Conservation (phyloP, 2,329 filamentous ascomycete species). For the Septoria linicola region DNA sequence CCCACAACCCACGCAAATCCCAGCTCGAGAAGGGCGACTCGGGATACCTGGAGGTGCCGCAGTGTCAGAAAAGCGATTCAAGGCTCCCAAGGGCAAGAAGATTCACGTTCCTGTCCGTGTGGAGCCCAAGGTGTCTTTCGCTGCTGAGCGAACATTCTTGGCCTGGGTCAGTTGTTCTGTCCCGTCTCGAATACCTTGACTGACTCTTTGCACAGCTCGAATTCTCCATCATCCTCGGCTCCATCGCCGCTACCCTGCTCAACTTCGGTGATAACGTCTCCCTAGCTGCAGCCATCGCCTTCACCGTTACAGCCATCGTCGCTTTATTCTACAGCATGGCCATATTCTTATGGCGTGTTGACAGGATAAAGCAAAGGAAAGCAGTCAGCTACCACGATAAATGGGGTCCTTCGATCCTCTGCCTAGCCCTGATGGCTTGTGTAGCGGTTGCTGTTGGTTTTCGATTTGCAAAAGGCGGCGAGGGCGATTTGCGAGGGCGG, state of each 20-base stretch:
- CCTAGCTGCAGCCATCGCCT: constrained; percentile 63
- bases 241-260: constrained; percentile 78
- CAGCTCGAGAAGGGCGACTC: constrained; percentile 42
- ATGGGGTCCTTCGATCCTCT: constrained; percentile 78
- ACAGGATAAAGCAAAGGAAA: constrained; percentile 76
- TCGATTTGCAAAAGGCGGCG: constrained; percentile 60
- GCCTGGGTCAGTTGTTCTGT: constrained; percentile 67
- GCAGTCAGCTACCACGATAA: constrained; percentile 92
- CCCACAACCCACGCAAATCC: constrained; percentile 47
- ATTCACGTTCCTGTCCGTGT: constrained; percentile 96
- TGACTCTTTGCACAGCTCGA: too few species aligned
- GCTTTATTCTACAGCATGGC: constrained; percentile 79
- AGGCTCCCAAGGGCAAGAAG: constrained; percentile 75
- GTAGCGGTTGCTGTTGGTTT: constrained; percentile 78
- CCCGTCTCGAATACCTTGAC: too few species aligned
- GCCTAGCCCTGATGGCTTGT: constrained; percentile 67
- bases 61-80: constrained; percentile 54
- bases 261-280: constrained; percentile 71
- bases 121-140: constrained; percentile 97
- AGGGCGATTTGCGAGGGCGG: constrained; percentile 43
- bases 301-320: constrained; percentile 76
- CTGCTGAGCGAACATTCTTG: constrained; percentile 91
- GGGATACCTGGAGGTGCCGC: constrained; percentile 44
- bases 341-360: constrained; percentile 84
- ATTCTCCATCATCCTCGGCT: constrained; percentile 90